Conservation (phyloP, 495 filamentous ascomycete genomes). For the Usnea hakonensis region DNA sequence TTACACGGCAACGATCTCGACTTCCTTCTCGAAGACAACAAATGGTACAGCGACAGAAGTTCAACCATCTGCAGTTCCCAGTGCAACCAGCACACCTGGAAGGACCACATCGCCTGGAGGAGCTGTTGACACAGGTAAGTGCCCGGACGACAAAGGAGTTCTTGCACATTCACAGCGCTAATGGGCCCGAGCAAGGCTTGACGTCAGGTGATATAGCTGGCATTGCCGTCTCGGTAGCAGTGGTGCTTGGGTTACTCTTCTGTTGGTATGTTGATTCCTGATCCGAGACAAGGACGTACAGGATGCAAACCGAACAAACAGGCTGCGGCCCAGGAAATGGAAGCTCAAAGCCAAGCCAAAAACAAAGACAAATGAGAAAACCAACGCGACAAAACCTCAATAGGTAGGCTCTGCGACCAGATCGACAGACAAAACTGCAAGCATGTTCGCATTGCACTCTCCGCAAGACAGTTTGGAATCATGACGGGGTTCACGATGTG, state of each 20-base stretch:
- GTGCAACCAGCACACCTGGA: neutral
- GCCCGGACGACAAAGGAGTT: neutral
- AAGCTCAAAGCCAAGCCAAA: neutral
- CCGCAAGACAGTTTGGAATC: neutral
- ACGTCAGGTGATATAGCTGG: constrained; percentile 1
- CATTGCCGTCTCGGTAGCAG: neutral
- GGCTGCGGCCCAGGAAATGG: constrained; percentile 9
- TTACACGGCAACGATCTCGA: neutral
- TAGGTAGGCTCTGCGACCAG: neutral
- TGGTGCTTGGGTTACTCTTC: constrained; percentile 1
- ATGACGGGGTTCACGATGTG: no score
- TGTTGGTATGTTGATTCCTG: constrained; percentile 7
- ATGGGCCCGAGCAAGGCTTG: constrained; percentile 2
- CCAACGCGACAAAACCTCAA: neutral
- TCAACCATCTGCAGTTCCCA: neutral
- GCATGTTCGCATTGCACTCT: neutral
- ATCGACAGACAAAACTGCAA: neutral
- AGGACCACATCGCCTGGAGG: neutral
- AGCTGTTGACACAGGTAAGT: constrained; percentile 5
- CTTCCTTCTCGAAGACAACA: neutral
- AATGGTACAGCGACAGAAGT: neutral
- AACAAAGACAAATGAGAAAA: neutral
- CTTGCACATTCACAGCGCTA: neutral
- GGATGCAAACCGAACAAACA: neutral
- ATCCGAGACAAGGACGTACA: no score